A percentile compares a stretch with the other conserved stretches of the same genome.
Evolutionary conservation across 345 rosid species (phyloP).

Genomic region (Moringa oleifera): DNA sequence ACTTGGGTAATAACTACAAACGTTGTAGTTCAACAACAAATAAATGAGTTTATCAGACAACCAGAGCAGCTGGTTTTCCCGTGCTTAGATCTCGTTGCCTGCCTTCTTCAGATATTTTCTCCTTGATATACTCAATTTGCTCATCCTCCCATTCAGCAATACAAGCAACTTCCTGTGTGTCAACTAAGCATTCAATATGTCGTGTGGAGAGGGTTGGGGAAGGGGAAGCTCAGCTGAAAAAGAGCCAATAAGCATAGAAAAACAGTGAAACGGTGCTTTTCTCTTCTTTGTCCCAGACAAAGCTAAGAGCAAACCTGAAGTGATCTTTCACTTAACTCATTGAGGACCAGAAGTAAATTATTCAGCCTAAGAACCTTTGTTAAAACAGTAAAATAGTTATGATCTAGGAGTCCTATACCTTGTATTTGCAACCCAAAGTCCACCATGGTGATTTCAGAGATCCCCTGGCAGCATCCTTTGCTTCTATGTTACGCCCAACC

Average conservation of each 20-base stretch:
- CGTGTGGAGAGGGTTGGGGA: background rate
- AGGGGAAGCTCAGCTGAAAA: background rate
- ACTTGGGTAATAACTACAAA: slow-evolving; percentile 10
- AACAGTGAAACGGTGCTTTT: background rate
- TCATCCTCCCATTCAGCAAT: slow-evolving; percentile 81
- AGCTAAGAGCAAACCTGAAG: too few relatives aligned
- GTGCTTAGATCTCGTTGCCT: slow-evolving; percentile 56
- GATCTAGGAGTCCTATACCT: slow-evolving; percentile 28
- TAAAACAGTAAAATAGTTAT: background rate
- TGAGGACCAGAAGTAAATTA: too few relatives aligned
- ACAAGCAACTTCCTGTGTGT: slow-evolving; percentile 48
- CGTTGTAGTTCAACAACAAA: background rate
- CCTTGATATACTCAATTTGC: slow-evolving; percentile 63
- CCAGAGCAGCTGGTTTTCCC: slow-evolving; percentile 75
- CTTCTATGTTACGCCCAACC: slow-evolving; percentile 64
- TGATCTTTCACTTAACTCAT: too few relatives aligned
- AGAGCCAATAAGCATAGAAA: background rate
- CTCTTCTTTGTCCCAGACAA: too few relatives aligned
- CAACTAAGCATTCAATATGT: background rate
- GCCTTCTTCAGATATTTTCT: slow-evolving; percentile 67
- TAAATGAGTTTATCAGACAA: slow-evolving; percentile 12
- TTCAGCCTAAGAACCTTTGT: too few relatives aligned
- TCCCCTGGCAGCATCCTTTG: slow-evolving; percentile 91
- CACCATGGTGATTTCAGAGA: slow-evolving; percentile 94
- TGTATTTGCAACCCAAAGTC: slow-evolving; percentile 80